Evolutionary conservation across 2,329 filamentous ascomycete genomes (phyloP), one percentile per base, ranked within the genome.

Genomic region (Fusarium sp.): DNA sequence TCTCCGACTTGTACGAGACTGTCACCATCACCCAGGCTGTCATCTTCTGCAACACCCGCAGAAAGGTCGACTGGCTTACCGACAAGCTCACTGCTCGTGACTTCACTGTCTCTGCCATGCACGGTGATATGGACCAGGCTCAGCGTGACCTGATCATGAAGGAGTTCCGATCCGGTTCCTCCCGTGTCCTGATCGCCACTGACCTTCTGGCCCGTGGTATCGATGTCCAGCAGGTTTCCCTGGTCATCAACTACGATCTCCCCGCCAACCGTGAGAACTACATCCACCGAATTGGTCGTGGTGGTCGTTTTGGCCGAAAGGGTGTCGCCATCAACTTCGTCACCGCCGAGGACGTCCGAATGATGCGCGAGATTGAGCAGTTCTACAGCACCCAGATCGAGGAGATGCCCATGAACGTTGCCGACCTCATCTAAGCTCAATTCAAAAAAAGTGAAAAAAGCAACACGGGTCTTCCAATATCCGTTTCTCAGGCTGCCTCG

Each of bases 341-440:
- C 82, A 98, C 95, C 69, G 93, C 94, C 78, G 96, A 99, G 75
- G 96, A 99, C 84, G 96, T 99, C 79, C 94, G 95, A 84, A 98
- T 99, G 93, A 97, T 99, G 93, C 91, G 96, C 83, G 96, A 99
- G 85, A 99, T 99, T 77, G 96, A 99, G 85, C 93, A 98, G 87
- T 99, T 98, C 90, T 99, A 99, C 92, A 97, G 93, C 90, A 99
- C 96, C 83, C 96, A 99, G 88, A 98, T 99, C 76, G 96, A 99
- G 86, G 96, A 99, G 90, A 99, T 99, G 96, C 96, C 96, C 80
- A 98, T 99, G 96, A 92, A 92, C 84, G 90, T 92, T 77, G 90
- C 90, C 76, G 90, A 92, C 77, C 89, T 92, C 76, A 92, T 92
- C 82, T 92, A 91, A 89, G 71, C 63, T 63, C 69, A 72, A 70